Evolutionary conservation across 108 stramenopile species (phyloP).

Genomic region (Cyclotella baltica): DNA sequence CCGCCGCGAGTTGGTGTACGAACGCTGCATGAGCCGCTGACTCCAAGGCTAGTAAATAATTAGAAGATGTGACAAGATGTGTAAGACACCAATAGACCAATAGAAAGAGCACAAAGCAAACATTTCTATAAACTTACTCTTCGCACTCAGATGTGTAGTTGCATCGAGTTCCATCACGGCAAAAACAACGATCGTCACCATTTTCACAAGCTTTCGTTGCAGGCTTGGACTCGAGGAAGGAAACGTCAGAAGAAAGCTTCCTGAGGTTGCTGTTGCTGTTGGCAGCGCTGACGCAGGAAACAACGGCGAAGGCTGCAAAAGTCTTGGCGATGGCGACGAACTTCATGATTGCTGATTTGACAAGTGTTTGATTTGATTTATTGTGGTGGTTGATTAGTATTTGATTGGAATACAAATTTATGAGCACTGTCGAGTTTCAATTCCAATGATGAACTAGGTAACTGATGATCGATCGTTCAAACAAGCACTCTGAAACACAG

Average conservation of each 20-base stretch:
- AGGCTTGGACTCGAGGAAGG: neutral
- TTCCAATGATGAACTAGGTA: too few species aligned
- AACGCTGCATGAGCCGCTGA: neutral
- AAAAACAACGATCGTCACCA: neutral
- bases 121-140: neutral
- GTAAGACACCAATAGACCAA: neutral
- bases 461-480: too few species aligned
- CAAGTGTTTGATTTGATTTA: too few species aligned
- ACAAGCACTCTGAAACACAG: too few species aligned
- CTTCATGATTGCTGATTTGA: slow-evolving; percentile 1
- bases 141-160: neutral
- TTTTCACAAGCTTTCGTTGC: neutral
- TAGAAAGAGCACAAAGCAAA: neutral
- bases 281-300: neutral
- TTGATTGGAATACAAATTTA: too few species aligned
- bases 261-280: neutral
- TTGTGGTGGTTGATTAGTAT: too few species aligned
- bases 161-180: neutral
- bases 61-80: neutral
- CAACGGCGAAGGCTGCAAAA: neutral
- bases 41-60: neutral
- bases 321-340: neutral
- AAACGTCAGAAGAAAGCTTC: neutral
- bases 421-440: too few species aligned
- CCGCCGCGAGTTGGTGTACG: neutral